Evolutionary conservation across 1,139 yeast genomes (phyloP), one percentile per base, ranked within the genome.

Genomic region (Candida glucosophila): DNA sequence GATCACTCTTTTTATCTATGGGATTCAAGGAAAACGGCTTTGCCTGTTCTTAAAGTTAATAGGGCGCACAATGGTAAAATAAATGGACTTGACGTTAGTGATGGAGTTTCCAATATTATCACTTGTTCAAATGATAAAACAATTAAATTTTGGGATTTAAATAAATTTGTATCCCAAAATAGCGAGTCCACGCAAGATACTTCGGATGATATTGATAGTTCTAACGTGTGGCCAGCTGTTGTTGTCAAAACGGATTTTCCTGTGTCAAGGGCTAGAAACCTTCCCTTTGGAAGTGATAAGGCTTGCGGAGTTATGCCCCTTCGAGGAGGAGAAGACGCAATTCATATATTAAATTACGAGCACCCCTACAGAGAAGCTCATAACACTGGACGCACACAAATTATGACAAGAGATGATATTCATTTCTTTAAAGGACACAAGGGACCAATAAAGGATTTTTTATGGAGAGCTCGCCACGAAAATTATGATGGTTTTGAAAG

Each of bases 91-190:
- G 95, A 86, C 47, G 90, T 86, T 52, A 72, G 77, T 37, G 59
- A 79, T 24, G 69, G 73, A 8, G 57, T 67, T 12, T 71, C 70
- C 24, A 62, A 72, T 23, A 54, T 90, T 6, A 68, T 90, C 23
- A 73, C 95, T 1, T 78, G 94, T 35, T 82, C 95, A 0, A 85
- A 85, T 39, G 97, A 90, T 49, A 67, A 75, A 29, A 75, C 81
- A 0, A 82, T 90, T n/a, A 86, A 85, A 44, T 69, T 77, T 32
- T 90, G 98, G 98, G 77, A 85, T 41, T 66, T 75, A 34, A 37
- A 40, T 45, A 62, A 27, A 35, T 56, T 53, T 31, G 50, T 44
- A 20, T 29, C 34, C 16, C 38, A 33, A n/a, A 27, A 33, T 13
- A 28, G 28, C 6, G 34, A 32, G 6, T 31, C 30, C 5, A 25